Evolutionary conservation across 495 filamentous ascomycete species (phyloP).

Genomic region (Penicillium turbatum): DNA sequence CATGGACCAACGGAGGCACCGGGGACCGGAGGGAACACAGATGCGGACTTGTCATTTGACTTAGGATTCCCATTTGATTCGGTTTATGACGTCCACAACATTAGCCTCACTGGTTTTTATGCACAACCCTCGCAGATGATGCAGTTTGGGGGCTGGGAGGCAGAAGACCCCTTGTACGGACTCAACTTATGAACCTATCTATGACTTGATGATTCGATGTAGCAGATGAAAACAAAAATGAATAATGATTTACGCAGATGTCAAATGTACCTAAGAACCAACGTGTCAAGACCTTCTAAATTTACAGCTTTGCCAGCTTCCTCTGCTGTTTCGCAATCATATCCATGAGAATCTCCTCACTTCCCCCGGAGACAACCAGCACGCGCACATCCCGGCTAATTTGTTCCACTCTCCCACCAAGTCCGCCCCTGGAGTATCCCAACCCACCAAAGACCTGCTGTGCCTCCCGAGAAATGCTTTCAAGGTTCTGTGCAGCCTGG

Average conservation of each 20-base stretch:
- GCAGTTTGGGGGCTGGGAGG: not conserved
- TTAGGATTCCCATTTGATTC: not conserved
- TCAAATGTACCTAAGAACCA: not conserved
- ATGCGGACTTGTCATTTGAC: not conserved
- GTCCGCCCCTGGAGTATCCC: slow-evolving; percentile 14
- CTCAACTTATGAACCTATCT: not conserved
- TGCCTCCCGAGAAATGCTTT: slow-evolving; percentile 17
- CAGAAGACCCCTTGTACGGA: not conserved
- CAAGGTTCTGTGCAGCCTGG: slow-evolving; percentile 18
- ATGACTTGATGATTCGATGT: too few relatives aligned
- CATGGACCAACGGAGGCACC: not conserved
- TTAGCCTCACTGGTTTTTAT: not conserved
- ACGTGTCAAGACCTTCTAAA: not conserved
- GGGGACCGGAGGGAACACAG: not conserved
- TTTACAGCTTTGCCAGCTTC: slow-evolving; percentile 9
- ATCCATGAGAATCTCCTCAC: slow-evolving; percentile 15
- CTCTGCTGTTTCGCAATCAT: slow-evolving; percentile 19
- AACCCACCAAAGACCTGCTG: slow-evolving; percentile 20
- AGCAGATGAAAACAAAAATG: not conserved
- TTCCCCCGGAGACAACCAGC: slow-evolving; percentile 14
- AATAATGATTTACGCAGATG: not conserved
- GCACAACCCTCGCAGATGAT: not conserved
- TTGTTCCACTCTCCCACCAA: slow-evolving; percentile 13
- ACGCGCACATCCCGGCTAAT: slow-evolving; percentile 18
- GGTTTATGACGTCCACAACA: not conserved